Evolutionary conservation across 768 basidiomycete genomes (phyloP).

Genomic region (Tricholomella constricta): DNA sequence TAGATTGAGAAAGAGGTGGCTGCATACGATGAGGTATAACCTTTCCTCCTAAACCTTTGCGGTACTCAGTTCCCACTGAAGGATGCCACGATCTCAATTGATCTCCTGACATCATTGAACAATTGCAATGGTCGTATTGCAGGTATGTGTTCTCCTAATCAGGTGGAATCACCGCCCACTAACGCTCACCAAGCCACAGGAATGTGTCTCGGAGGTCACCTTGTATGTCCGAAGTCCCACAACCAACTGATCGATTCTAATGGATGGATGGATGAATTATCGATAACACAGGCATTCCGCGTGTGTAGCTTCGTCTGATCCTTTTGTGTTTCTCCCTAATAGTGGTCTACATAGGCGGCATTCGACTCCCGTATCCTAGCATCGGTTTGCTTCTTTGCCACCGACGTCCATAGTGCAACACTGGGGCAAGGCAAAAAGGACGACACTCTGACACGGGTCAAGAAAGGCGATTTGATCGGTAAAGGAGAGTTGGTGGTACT

Average conservation of each 20-base stretch:
- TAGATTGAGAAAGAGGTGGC: conserved; percentile 87
- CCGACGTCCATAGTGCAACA: conserved; percentile 87
- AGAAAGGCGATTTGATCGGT: conserved; percentile 70
- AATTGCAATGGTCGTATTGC: conserved; percentile 95
- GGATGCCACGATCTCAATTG: conserved; percentile 80
- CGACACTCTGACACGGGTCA: conserved; percentile 74
- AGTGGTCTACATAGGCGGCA: conserved; percentile 58
- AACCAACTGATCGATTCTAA: neutral
- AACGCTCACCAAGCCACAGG: conserved; percentile 61
- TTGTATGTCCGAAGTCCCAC: conserved; percentile 53
- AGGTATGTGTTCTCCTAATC: conserved; percentile 42
- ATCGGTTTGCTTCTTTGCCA: conserved; percentile 93
- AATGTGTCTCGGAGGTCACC: conserved; percentile 89
- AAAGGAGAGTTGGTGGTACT: conserved; percentile 89
- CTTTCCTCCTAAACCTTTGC: neutral
- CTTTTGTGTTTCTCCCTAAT: neutral
- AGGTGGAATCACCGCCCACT: neutral
- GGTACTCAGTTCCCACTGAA: conserved; percentile 31
- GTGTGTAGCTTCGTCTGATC: conserved; percentile 26
- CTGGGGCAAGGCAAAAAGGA: conserved; percentile 86
- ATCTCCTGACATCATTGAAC: conserved; percentile 66
- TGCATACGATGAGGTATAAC: conserved; percentile 81
- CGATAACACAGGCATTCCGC: conserved; percentile 37
- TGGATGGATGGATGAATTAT: neutral
- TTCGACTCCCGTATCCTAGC: conserved; percentile 84